Evolutionary conservation across 1,139 yeast species (phyloP).

Genomic region (Suhomyces chickasaworum): DNA sequence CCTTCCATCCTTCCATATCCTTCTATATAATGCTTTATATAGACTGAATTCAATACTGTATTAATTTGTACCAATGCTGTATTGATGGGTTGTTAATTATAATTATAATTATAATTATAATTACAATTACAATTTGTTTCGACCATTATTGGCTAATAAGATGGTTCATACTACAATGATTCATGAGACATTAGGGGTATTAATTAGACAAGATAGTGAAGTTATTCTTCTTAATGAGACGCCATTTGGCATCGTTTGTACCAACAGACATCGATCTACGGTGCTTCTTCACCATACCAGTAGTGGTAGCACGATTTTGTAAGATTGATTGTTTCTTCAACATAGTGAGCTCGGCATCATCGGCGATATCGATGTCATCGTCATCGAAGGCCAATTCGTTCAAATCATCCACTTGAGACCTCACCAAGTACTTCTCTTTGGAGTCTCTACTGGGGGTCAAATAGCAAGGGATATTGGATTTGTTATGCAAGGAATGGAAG

Average conservation of each 20-base stretch:
- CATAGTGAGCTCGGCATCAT: slow-evolving; percentile 31
- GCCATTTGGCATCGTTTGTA: slow-evolving; percentile 38
- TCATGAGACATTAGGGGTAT: slow-evolving; percentile 2
- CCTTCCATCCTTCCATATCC: too few relatives aligned
- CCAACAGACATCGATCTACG: slow-evolving; percentile 45
- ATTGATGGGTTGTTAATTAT: too few relatives aligned
- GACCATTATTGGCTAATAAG: too few relatives aligned
- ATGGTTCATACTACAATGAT: not conserved
- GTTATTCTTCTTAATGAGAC: slow-evolving; percentile 36
- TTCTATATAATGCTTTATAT: not conserved
- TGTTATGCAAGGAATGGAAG: slow-evolving; percentile 39
- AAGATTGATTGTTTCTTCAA: slow-evolving; percentile 17
- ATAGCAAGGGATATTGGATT: slow-evolving; percentile 33
- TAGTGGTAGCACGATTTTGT: slow-evolving; percentile 3
- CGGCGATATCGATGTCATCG: slow-evolving; percentile 31
- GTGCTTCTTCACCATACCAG: slow-evolving; percentile 27
- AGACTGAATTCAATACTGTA: not conserved
- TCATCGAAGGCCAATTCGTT: slow-evolving; percentile 25
- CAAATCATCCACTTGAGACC: slow-evolving; percentile 19
- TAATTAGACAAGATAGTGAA: slow-evolving; percentile 23
- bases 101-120: too few relatives aligned
- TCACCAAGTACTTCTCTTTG: slow-evolving; percentile 29
- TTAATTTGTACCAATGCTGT: not conserved
- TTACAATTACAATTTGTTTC: too few relatives aligned
- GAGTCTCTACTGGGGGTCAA: slow-evolving; percentile 37